phyloP scores from a whole-genome alignment of 208 protist species.

The Leptomonas pyrrhocoris region DNA sequence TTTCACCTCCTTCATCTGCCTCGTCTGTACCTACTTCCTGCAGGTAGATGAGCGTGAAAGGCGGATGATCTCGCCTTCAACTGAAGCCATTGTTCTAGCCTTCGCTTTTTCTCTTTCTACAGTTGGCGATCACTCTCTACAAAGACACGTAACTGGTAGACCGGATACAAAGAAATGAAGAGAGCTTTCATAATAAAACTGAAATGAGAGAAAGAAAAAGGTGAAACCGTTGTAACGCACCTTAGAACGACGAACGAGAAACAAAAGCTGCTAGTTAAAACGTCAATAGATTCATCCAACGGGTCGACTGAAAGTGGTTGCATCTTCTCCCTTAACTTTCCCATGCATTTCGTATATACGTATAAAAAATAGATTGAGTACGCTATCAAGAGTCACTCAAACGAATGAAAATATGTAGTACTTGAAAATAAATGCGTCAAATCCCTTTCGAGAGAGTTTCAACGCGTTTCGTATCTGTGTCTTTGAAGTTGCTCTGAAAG shows the following conservation, averaged over 20 bases:
- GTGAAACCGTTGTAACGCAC: neutral
- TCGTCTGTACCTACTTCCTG: too few relatives aligned
- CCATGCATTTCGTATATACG: neutral
- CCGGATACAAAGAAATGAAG: conserved; percentile 10
- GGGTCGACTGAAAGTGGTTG: neutral
- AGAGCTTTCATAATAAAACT: conserved; percentile 6
- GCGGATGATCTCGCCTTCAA: too few relatives aligned
- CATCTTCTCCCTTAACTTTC: conserved; percentile 5
- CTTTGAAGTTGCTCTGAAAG: neutral
- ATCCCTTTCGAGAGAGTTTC: neutral
- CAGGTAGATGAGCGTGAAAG: too few relatives aligned
- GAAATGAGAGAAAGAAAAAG: conserved; percentile 1
- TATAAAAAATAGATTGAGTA: neutral
- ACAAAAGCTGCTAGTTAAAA: neutral
- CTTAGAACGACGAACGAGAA: neutral
- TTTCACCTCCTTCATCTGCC: too few relatives aligned
- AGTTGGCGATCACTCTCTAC: neutral
- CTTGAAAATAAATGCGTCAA: neutral
- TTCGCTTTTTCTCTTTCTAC: neutral
- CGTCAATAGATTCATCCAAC: neutral
- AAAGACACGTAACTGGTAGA: neutral
- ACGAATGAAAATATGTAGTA: neutral
- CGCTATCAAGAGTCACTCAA: neutral
- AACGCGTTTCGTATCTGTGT: neutral
- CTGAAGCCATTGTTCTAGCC: too few relatives aligned